Conservation (phyloP, 441 rosid genomes). For the Syzygium syzygioides region DNA sequence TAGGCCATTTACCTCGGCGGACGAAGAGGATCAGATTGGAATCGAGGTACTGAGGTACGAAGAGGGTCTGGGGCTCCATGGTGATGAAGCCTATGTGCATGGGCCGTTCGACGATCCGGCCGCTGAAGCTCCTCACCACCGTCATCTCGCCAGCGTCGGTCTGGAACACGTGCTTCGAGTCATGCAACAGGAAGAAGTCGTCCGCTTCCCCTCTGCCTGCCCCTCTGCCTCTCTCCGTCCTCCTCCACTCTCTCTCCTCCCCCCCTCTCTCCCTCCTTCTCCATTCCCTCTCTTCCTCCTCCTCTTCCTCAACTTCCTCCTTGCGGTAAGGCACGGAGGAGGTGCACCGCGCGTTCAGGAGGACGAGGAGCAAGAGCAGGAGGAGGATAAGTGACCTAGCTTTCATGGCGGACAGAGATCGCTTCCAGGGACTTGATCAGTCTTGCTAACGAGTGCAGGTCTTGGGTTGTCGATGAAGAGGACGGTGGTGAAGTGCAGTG, state of each 20-base stretch:
- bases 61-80: conserved; percentile 77
- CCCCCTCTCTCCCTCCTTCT: conserved; percentile 7
- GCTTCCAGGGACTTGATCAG: not conserved
- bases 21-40: conserved; percentile 63
- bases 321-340: not conserved
- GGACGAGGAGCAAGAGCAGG: not conserved
- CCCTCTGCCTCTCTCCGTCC: not conserved
- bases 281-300: not conserved
- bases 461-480: not conserved
- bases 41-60: conserved; percentile 80
- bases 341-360: not conserved
- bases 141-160: conserved; percentile 81
- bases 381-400: not conserved
- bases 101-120: conserved; percentile 38
- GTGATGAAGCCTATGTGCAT: conserved; percentile 77
- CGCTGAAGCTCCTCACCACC: conserved; percentile 37
- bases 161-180: conserved; percentile 42
- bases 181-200: conserved; percentile 46
- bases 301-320: not conserved
- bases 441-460: not conserved
- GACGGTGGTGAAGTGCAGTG: not conserved
- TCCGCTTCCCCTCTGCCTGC: not conserved
- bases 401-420: not conserved
- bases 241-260: not conserved
- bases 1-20: conserved; percentile 37